Percentiles rank a stretch among this genome's conserved stretches.
Conservation (phyloP, 2,329 filamentous ascomycete genomes). For the Albifimbria verrucaria region DNA sequence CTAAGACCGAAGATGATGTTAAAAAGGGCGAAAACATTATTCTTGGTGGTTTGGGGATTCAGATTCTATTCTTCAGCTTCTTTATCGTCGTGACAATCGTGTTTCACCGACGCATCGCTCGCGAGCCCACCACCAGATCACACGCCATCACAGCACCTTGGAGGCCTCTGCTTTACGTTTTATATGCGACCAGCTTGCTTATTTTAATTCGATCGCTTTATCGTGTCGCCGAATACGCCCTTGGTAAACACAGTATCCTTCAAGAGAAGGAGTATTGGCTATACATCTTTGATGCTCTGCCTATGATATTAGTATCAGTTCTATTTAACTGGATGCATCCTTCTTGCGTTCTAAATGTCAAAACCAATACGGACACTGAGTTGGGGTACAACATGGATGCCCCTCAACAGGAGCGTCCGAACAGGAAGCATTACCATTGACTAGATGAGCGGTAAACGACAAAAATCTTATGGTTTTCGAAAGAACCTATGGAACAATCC, state of each 20-base stretch:
- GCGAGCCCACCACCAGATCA: constrained; percentile 12
- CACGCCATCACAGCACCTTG: constrained; percentile 22
- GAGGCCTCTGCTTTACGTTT: constrained; percentile 23
- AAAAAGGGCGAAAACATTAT: constrained; percentile 44
- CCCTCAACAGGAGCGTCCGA: too few relatives aligned
- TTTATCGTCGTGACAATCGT: constrained; percentile 46
- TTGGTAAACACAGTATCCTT: constrained; percentile 29
- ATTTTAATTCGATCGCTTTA: constrained; percentile 40
- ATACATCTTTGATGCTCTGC: constrained; percentile 34
- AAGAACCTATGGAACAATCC: too few relatives aligned
- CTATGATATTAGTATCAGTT: constrained; percentile 27
- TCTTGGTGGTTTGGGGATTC: constrained; percentile 49
- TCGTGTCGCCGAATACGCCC: constrained; percentile 38
- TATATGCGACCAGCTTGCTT: constrained; percentile 24
- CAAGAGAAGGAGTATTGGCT: constrained; percentile 30
- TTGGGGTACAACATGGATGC: too few relatives aligned
- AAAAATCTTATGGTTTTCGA: too few relatives aligned
- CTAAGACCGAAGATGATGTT: constrained; percentile 20
- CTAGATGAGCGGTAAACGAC: too few relatives aligned
- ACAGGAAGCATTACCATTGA: too few relatives aligned
- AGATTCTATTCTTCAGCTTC: constrained; percentile 52
- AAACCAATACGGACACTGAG: too few relatives aligned
- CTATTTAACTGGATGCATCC: constrained; percentile 24
- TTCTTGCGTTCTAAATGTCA: too few relatives aligned
- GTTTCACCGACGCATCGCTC: constrained; percentile 38